Evolutionary conservation across 2,329 filamentous ascomycete species (phyloP).

Genomic region (Trichoderma sp.): DNA sequence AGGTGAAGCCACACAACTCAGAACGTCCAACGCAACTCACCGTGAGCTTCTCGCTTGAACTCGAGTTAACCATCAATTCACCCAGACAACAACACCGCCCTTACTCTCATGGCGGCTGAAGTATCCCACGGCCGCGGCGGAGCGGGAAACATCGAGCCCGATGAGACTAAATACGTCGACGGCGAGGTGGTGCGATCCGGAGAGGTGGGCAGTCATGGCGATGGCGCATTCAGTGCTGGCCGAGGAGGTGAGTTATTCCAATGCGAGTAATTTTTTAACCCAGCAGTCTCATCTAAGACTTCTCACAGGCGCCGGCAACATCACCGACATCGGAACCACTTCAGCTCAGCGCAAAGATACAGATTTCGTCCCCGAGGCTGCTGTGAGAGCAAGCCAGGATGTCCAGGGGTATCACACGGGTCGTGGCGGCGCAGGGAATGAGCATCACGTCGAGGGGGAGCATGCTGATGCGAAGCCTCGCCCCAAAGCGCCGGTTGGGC

Average conservation of each 20-base stretch:
- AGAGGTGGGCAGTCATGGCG: constrained; percentile 52
- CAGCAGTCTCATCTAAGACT: neutral
- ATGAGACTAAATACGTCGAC: constrained; percentile 59
- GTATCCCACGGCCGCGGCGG: constrained; percentile 61
- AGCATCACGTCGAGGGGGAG: constrained; percentile 36
- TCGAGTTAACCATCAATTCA: neutral
- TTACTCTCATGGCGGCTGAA: constrained; percentile 38
- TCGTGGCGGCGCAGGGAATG: constrained; percentile 60
- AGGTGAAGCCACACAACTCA: neutral
- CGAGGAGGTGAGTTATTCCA: constrained; percentile 49
- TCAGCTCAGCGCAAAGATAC: constrained; percentile 44
- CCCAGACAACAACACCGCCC: neutral
- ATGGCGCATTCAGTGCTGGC: constrained; percentile 57
- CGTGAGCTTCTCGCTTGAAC: neutral
- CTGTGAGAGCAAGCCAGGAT: constrained; percentile 48
- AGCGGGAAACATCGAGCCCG: constrained; percentile 58
- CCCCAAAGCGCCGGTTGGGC: constrained; percentile 35
- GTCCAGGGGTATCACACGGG: constrained; percentile 55
- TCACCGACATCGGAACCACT: constrained; percentile 47
- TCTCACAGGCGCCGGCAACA: constrained; percentile 54
- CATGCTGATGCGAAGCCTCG: constrained; percentile 29
- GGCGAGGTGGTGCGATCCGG: constrained; percentile 59
- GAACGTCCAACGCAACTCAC: neutral
- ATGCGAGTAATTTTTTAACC: neutral
- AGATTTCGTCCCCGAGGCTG: constrained; percentile 52